Base-by-base conservation (phyloP, 1,139 yeast species). In the Geotrichum siamense region DNA sequence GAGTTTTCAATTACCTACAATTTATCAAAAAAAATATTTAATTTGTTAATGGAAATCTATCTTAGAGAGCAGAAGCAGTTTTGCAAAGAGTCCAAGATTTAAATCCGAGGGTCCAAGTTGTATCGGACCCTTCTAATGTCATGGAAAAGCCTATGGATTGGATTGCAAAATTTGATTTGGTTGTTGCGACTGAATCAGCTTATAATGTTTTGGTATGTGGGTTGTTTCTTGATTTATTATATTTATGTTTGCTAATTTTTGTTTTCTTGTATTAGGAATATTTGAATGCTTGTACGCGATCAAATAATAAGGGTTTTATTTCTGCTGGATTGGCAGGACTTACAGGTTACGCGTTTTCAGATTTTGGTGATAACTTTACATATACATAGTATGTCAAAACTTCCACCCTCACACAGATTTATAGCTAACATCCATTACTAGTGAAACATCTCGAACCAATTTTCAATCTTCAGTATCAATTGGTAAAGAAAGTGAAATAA, bases 281-380 rank as follows among this genome's bases (percentile, higher is more conserved):
- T 8, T 38, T 68, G 35, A 84, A 86, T 57, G 55, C 56, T 0
- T 61, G 71, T 21, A 72, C 89, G 2, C 72, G 96, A 53, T 47
- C 57, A 2, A 65, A 71, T 22, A 68, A 68, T 26, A 73, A 79
- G 27, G 85, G 94, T 1, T 68, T 91, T 33, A 86, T 84, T 59
- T 72, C 76, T 3, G 67, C 85, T 0, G 82, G 81, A 0, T 59
- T 78, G 6, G 83, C 82, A 59, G 98, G 98, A 0, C 66, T 87
- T 60, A 86, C 75, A 60, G 96, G 96, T 1, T 84, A 77, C 57
- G 73, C 85, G 2, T 78, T 89, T 56, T 79, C 79, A 2, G 98
- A 93, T 61, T 69, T 91, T 49, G 75, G 37, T 8, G 32, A 28
- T 15, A 86, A 16, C 62, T 70, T 44, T 89, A 85, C 61, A 67